Base-by-base conservation (phyloP, 2,329 filamentous ascomycete genomes). In the Sclerotiophoma versabilis region DNA sequence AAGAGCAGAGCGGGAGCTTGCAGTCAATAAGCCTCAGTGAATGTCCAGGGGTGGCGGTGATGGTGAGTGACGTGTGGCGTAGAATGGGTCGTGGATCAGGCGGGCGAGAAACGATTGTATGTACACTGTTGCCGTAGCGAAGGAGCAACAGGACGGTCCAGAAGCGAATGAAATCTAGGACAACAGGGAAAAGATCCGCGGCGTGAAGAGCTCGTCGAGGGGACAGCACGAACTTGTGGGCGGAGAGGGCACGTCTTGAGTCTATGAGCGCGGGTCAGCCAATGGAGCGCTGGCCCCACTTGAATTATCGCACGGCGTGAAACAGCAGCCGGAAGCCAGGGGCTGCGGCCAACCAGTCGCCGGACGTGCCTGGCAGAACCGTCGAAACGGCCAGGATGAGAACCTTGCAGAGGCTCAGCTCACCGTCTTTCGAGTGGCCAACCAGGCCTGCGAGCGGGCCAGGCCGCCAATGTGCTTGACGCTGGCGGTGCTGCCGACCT, bases 101-200 rank as follows among this genome's bases (percentile, higher is more conserved):
- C 49, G 49, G 49, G 52, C 25, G 38, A 37, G 46, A 50, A 62
- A 58, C 47, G 53, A 50, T 27, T 47, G 53, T 53, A 49, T 58
- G 64, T 57, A 54, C 49, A 49, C 55, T 58, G 69, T 60, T 70
- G 68, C 63, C 62, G 53, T 66, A 72, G 65, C 66, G 69, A 71
- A 63, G 65, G 70, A 71, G 67, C 66, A 49, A 63, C 66, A 69
- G 44, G 57, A 56, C 63, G 57, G 63, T 42, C 50, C 46, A 59
- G 63, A 66, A 71, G 62, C 59, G 65, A 69, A 66, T 52, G 59
- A 42, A 60, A 52, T 44, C 58, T 59, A 60, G 58, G 54, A 54
- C 33, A 54, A 54, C 51, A 54, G 45, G 51, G 51, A 45, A 54
- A 54, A 45, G 51, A 54, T 54, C 51, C 46, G 46, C 53, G 53